phyloP scores from a whole-genome alignment of 352 stramenopile genomes.

The Blastocystis sp. region DNA sequence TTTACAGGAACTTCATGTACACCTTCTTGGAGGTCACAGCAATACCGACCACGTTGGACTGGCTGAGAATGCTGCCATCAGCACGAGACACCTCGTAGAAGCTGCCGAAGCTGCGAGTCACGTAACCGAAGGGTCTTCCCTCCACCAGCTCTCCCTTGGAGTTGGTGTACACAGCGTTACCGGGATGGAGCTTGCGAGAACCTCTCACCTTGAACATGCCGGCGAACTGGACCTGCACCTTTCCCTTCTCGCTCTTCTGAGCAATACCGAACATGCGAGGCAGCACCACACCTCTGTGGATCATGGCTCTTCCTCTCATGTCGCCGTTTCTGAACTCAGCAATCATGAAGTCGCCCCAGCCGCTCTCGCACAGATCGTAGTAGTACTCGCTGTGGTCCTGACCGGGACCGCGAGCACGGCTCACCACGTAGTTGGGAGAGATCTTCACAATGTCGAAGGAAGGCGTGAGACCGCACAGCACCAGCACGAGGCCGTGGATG shows the following conservation, averaged over 20 bases:
- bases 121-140: conserved; percentile 23
- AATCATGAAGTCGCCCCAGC: conserved; percentile 48
- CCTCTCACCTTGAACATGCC: conserved; percentile 35
- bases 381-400: background rate
- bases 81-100: conserved; percentile 5
- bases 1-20: conserved; percentile 61
- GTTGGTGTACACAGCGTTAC: conserved; percentile 57
- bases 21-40: conserved; percentile 51
- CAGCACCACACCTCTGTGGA: conserved; percentile 20
- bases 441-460: conserved; percentile 9
- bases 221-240: conserved; percentile 40
- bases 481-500: background rate
- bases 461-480: conserved; percentile 5
- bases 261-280: conserved; percentile 49
- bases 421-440: conserved; percentile 21
- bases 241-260: conserved; percentile 5
- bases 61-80: background rate
- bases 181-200: background rate
- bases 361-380: conserved; percentile 33
- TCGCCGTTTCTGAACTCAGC: background rate
- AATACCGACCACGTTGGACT: conserved; percentile 25
- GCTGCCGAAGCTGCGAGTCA: background rate
- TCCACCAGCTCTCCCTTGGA: conserved; percentile 52
- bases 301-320: background rate
- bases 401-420: background rate